A percentile compares a stretch with the other conserved stretches of the same genome.
Conservation (phyloP, 768 basidiomycete species). For the Termitomyces sp. region DNA sequence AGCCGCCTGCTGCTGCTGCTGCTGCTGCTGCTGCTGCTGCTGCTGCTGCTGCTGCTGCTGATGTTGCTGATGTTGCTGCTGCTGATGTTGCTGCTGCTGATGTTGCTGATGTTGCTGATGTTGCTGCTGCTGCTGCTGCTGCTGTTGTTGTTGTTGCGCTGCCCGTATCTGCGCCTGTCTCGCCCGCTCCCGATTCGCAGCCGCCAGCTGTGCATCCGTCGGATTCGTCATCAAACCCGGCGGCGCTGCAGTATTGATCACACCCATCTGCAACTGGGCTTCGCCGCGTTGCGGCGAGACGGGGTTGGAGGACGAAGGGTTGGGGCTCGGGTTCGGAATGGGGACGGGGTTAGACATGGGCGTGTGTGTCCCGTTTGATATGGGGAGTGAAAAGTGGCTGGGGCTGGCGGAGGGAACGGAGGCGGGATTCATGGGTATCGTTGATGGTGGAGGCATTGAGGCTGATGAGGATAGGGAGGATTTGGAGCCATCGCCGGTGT, state of each 20-base stretch:
- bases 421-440: slow-evolving; percentile 14
- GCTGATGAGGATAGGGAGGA: neutral
- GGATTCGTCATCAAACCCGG: slow-evolving; percentile 15
- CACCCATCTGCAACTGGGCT: slow-evolving; percentile 4
- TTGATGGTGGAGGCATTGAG: slow-evolving; percentile 27
- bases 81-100: slow-evolving; percentile 18
- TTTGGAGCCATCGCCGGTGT: slow-evolving; percentile 60
- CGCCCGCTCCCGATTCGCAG: slow-evolving; percentile 24
- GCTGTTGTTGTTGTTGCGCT: slow-evolving; percentile 26
- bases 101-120: slow-evolving; percentile 27
- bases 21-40: slow-evolving; percentile 15
- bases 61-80: slow-evolving; percentile 25
- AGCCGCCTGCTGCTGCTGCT: slow-evolving; percentile 13
- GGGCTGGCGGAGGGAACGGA: neutral
- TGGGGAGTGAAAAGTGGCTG: slow-evolving; percentile 10
- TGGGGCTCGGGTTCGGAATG: neutral
- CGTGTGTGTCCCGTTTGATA: slow-evolving; percentile 1
- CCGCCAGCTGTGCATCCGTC: slow-evolving; percentile 29
- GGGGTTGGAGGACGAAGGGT: slow-evolving; percentile 9
- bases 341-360: neutral
- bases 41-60: slow-evolving; percentile 25
- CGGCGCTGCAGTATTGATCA: slow-evolving; percentile 1
- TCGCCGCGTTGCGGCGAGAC: slow-evolving; percentile 18
- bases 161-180: slow-evolving; percentile 31
- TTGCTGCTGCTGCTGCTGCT: slow-evolving; percentile 21